These are phyloP conservation scores for Melaleuca quinquenervia DNA, from an alignment of 345 rosid genomes.

Conservation along the genomic window DNA sequence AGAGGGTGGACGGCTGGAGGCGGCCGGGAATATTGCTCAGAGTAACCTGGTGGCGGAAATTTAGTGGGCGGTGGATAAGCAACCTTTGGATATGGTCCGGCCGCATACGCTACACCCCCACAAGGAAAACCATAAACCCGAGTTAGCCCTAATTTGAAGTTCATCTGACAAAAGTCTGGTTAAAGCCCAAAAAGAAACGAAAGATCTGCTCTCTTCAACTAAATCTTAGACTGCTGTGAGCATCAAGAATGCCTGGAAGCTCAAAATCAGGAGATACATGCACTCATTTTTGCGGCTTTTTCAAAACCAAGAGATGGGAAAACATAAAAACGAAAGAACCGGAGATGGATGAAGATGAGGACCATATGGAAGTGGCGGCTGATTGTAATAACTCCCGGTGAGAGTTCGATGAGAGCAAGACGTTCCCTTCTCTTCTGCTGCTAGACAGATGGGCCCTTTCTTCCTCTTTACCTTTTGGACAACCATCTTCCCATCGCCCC, in stretches of 20 bases:
- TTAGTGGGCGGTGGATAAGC: neutral
- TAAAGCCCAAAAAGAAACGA: neutral
- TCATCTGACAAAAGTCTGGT: neutral
- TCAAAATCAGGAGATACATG: neutral
- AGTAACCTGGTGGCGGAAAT: neutral
- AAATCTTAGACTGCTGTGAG: neutral
- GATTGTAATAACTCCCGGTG: too few species aligned
- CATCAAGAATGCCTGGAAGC: neutral
- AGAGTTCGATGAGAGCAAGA: neutral
- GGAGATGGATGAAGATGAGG: neutral
- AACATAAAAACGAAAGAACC: too few species aligned
- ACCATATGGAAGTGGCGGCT: neutral
- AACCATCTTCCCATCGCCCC: neutral
- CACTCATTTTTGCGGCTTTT: neutral
- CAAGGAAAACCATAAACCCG: neutral
- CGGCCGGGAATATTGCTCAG: neutral
- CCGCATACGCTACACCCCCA: neutral
- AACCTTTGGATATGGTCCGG: neutral
- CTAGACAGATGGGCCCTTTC: too few species aligned
- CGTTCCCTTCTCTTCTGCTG: fast-evolving
- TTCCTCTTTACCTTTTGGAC: neutral
- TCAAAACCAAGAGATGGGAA: neutral
- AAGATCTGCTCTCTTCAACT: neutral
- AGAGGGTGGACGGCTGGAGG: neutral
- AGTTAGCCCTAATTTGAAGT: neutral